Conservation (phyloP, 179 eudicot species). For the Amaranthus tricolor region DNA sequence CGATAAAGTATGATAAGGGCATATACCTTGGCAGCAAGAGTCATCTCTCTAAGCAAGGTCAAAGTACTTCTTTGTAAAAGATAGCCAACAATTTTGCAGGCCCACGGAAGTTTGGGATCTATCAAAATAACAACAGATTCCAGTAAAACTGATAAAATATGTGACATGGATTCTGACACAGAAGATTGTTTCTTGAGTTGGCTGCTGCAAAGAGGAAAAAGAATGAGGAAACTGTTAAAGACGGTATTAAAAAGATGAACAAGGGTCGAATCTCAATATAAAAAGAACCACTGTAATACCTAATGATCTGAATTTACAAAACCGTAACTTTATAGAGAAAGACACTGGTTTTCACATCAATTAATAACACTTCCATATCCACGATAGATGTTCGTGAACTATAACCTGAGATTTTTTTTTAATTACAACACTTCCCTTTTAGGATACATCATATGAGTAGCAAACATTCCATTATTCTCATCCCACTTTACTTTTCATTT, state of each 20-base stretch:
- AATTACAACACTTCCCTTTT: too few species aligned
- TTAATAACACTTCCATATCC: background rate
- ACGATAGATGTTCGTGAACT: background rate
- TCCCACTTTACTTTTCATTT: too few species aligned
- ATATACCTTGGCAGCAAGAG: slow-evolving; percentile 48
- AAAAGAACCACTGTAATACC: background rate
- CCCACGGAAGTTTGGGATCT: slow-evolving; percentile 82
- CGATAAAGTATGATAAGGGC: background rate
- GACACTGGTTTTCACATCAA: background rate
- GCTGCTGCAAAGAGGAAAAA: slow-evolving; percentile 39
- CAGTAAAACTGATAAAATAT: slow-evolving; percentile 45
- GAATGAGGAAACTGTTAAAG: background rate
- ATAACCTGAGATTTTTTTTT: too few species aligned
- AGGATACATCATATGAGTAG: too few species aligned
- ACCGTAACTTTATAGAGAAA: background rate
- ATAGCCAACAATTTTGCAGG: slow-evolving; percentile 66
- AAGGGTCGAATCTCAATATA: background rate
- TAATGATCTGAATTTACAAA: background rate
- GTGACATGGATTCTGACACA: slow-evolving; percentile 40
- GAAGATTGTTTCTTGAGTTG: slow-evolving; percentile 54
- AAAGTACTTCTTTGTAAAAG: slow-evolving; percentile 54
- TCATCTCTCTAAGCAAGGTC: slow-evolving; percentile 57
- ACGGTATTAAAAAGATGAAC: background rate
- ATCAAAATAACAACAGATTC: slow-evolving; percentile 64
- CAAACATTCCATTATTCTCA: too few species aligned